These are phyloP conservation scores for Coemansia sp. DNA, from an alignment of 192 early-diverging fungal genomes.

Conservation along the genomic window DNA sequence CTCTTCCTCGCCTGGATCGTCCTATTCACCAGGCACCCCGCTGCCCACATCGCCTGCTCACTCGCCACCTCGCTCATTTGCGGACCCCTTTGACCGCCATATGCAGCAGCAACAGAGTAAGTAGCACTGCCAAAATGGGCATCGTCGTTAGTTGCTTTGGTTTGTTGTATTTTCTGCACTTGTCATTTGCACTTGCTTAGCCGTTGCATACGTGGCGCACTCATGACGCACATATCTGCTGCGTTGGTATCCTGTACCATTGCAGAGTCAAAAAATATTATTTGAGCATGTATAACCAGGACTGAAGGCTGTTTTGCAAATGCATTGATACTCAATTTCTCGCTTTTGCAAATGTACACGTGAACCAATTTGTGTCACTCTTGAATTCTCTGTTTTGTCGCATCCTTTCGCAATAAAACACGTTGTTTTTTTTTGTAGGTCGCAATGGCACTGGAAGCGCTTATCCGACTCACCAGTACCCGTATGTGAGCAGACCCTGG, in stretches of 20 bases:
- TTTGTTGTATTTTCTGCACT: not conserved
- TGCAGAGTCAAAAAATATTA: not conserved
- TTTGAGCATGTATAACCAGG: too few species aligned
- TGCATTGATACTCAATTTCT: not conserved
- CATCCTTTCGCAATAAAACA: too few species aligned
- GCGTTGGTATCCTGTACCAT: not conserved
- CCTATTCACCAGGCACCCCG: constrained; percentile 8
- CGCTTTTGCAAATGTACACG: too few species aligned
- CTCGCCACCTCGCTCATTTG: constrained; percentile 25
- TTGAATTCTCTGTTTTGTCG: too few species aligned
- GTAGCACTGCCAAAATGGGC: not conserved
- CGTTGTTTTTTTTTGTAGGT: constrained; percentile 10
- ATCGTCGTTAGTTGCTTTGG: not conserved
- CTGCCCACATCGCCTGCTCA: constrained; percentile 3
- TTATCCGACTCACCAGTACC: constrained; percentile 42
- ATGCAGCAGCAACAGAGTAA: constrained; percentile 14
- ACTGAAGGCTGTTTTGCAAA: too few species aligned
- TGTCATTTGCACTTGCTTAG: not conserved
- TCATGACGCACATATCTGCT: constrained; percentile 8
- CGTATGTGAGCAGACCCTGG: constrained; percentile 46
- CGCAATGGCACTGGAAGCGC: constrained; percentile 43
- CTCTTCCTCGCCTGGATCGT: not conserved
- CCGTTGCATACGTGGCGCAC: constrained; percentile 15
- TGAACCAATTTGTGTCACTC: too few species aligned
- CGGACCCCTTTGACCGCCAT: constrained; percentile 25